Evolutionary conservation across 2,329 filamentous ascomycete genomes (phyloP).

Genomic region (Fusarium sp.): DNA sequence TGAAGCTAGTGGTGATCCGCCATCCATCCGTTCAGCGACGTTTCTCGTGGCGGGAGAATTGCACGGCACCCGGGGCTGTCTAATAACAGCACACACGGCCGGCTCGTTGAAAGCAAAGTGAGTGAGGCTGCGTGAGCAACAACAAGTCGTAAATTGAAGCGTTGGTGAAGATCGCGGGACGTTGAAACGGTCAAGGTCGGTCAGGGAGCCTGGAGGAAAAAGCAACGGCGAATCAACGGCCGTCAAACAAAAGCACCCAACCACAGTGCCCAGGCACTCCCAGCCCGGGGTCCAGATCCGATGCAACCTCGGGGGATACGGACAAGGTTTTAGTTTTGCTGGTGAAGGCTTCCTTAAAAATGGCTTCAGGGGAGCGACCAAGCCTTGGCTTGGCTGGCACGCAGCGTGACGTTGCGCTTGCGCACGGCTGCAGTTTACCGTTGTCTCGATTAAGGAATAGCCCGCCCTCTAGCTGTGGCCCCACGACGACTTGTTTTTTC

Average conservation of each 20-base stretch:
- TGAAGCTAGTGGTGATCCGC: slow-evolving; percentile 13
- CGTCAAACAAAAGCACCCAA: slow-evolving; percentile 14
- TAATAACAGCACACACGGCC: slow-evolving; percentile 51
- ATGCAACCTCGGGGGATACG: slow-evolving; percentile 25
- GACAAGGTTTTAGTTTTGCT: slow-evolving; percentile 13
- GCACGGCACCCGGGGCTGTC: slow-evolving; percentile 46
- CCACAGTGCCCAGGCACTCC: slow-evolving; percentile 17
- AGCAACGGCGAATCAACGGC: slow-evolving; percentile 31
- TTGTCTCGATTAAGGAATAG: slow-evolving; percentile 28
- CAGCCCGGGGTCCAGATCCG: slow-evolving; percentile 24
- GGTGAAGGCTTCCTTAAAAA: slow-evolving; percentile 19
- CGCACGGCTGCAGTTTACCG: slow-evolving; percentile 31
- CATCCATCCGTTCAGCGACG: slow-evolving; percentile 18
- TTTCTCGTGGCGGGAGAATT: slow-evolving; percentile 14
- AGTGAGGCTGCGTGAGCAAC: slow-evolving; percentile 24
- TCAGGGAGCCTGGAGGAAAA: slow-evolving; percentile 13
- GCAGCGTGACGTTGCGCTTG: slow-evolving; percentile 32
- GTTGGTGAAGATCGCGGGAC: slow-evolving; percentile 14
- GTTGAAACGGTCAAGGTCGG: slow-evolving; percentile 23
- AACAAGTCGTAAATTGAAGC: slow-evolving; percentile 27
- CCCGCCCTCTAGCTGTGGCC: not conserved
- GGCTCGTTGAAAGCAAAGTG: slow-evolving; percentile 18
- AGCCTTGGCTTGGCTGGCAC: slow-evolving; percentile 27
- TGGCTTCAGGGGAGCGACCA: slow-evolving; percentile 11
- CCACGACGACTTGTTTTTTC: slow-evolving; percentile 1